Base-by-base conservation (phyloP, 2,329 filamentous ascomycete species). In the Botryotinia convoluta region DNA sequence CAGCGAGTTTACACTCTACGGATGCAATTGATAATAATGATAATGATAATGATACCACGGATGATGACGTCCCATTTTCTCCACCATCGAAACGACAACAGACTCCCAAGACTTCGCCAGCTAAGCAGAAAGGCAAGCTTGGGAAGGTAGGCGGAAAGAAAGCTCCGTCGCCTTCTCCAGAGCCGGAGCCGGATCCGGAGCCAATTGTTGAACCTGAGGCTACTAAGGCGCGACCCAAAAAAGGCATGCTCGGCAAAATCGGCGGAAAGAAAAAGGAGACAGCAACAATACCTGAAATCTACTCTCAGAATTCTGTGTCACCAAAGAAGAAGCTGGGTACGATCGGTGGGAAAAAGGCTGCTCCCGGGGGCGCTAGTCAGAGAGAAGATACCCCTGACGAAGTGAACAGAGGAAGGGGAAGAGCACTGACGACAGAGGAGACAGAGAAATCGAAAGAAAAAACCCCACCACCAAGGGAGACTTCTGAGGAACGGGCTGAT, bases 401-500 rank as follows among this genome's bases (percentile, higher is more conserved):
- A 44, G 48, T 45, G 22, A 35, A 61, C 37, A 73, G 65, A n/a
- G 81, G 72, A 57, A 74, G 73, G 69, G 35, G 67, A 67, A 71
- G 71, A 62, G 69, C 63, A n/a, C n/a, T 48, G 18, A 75, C 57
- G 48, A 74, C 51, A 29, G 73, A 77, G 71, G 73, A 73, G 61
- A 69, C 71, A 35, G 61, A 39, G 39, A 44, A 69, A 73, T 37
- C 26, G 10, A 44, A 44, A 39, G 44, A 63, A 57, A 69, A 71
- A 37, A 77, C 74, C 10, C 75, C 74, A 35, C 71, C 71, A 29
- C 73, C 73, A 35, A 60, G 39, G 61, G 80, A 81, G 63, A 82
- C 79, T n/a, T 78, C 75, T 26, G 42, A 75, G 54, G 80, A 81
- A 71, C 77, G 78, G 48, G 80, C 80, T 26, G 74, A 81, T 74